Base-by-base conservation (phyloP, 257 asterid genomes). In the Ilex aquifolium region DNA sequence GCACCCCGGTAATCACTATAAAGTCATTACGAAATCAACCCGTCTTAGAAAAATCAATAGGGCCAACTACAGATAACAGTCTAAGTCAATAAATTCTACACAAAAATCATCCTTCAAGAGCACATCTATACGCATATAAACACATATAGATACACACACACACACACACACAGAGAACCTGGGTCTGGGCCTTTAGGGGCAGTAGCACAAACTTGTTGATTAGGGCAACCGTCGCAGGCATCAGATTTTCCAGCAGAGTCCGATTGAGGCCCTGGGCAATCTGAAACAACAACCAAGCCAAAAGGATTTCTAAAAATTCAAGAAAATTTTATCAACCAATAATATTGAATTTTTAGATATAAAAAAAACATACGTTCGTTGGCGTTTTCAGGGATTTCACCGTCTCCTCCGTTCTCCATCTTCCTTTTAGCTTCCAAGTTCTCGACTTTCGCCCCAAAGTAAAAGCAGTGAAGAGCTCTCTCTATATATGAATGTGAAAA, bases 101-200 rank as follows among this genome's bases (percentile, higher is more conserved):
- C 42, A 36, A 4, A 36, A 36, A 36, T 4, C 27, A 21, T 21
- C 27, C 27, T 21, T 21, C 27, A 21, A 21, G 27, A 1, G 27
- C 27, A 21, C 27, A 21, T 21, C 27, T 21, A 21, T 21, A 21
- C 27, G 27, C 27, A 21, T 21, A 36, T 2, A 36, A 0, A 8
- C 0, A 8, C 1, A 36, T 36, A 36, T 8, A 36, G 0, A 2
- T 11, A 49, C 0, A 49, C 2, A 49, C 2, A 4, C 2, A 15
- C 6, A 53, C 6, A 53, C 1, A 53, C 1, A 21, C 2, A 52
- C 1, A 4, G 46, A 39, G 15, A 59, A 81, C 96, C 95, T 65
- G 98, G 98, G 57, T 91, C 95, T 4, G 98, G 97, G 69, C 95
- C 97, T 83, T 91, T 88, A 27, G 96, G 96, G 77, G 96, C 97